Base-by-base conservation (phyloP, 1,284 basidiomycete genomes). In the Papiliotrema laurentii region DNA sequence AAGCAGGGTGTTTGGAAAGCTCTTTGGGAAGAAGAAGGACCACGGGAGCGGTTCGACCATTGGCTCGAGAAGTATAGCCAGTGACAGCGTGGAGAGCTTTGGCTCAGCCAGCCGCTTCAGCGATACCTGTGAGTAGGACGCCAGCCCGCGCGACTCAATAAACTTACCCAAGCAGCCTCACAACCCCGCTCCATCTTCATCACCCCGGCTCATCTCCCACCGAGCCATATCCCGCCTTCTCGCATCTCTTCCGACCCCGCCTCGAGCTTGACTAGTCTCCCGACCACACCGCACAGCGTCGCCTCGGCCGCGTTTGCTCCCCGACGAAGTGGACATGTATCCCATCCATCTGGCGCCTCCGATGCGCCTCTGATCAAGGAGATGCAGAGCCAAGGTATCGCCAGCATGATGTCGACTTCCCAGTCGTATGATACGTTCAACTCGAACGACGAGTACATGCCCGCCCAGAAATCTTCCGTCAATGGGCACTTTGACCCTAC, bases 21-120 rank as follows among this genome's bases (percentile, higher is more conserved):
- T 52, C 13, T 52, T 52, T 47, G 46, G 50, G n/a, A 22, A n/a
- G 14, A 42, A 43, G 40, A 43, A 42, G 40, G 36, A 28, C 14
- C 28, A 21, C 21, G 37, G 28, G 38, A 38, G 45, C 26, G 36
- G 30, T 41, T 26, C 31, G 21, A 7, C 25, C 19, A 30, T 35
- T 10, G 39, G 27, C 2, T 6, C 19, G 26, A 34, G 43, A 4
- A 36, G 31, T 22, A 37, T 21, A 18, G 38, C 31, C 27, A 43
- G 39, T 39, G 33, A 43, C 30, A 34, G n/a, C 16, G 33, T 34
- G 16, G 30, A 41, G 31, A 36, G 31, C 19, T 43, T 43, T 39
- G 27, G 38, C n/a, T 34, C 28, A 10, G 21, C 6, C 5, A 37
- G 26, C 39, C 30, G 30, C 9, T 14, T 22, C 5, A 42, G 39